Evolutionary conservation across 2,329 filamentous ascomycete genomes (phyloP).

Genomic region (Phialemonium atrogriseum): DNA sequence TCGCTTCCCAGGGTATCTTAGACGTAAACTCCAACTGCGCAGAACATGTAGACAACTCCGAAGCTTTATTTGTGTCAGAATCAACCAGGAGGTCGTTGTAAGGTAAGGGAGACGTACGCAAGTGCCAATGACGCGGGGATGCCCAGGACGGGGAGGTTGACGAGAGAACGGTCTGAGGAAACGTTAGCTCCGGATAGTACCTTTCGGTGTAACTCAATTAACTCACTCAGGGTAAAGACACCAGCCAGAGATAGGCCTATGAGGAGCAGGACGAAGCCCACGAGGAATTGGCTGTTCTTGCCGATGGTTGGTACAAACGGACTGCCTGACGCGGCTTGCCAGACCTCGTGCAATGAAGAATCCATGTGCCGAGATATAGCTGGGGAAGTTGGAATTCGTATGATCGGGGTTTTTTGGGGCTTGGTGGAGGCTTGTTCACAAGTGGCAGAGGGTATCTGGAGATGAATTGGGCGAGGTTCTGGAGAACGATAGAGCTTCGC

Average conservation of each 20-base stretch:
- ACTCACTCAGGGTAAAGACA: constrained; percentile 78
- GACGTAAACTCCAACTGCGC: constrained; percentile 96
- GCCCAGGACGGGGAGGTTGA: constrained; percentile 69
- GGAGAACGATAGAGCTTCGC: background rate
- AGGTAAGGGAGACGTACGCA: constrained; percentile 55
- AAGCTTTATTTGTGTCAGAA: constrained; percentile 46
- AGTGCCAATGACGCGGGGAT: constrained; percentile 81
- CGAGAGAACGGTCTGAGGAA: constrained; percentile 66
- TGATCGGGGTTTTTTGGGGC: too few species aligned
- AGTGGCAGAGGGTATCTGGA: background rate
- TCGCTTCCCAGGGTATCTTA: constrained; percentile 45
- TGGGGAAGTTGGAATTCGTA: background rate
- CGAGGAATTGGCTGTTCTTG: constrained; percentile 76
- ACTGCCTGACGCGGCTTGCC: constrained; percentile 84
- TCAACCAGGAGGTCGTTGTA: constrained; percentile 6
- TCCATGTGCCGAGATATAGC: constrained; percentile 48
- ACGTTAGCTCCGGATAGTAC: too few species aligned
- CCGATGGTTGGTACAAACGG: constrained; percentile 73
- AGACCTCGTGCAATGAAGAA: constrained; percentile 79
- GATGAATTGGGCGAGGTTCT: background rate
- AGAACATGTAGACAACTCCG: constrained; percentile 97
- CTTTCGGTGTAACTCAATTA: too few species aligned
- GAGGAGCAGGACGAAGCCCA: constrained; percentile 69
- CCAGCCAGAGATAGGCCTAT: constrained; percentile 65
- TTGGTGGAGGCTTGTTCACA: too few species aligned